Evolutionary conservation across 192 early-diverging fungal species (phyloP).

Genomic region (Borealophlyctis nickersoniae): DNA sequence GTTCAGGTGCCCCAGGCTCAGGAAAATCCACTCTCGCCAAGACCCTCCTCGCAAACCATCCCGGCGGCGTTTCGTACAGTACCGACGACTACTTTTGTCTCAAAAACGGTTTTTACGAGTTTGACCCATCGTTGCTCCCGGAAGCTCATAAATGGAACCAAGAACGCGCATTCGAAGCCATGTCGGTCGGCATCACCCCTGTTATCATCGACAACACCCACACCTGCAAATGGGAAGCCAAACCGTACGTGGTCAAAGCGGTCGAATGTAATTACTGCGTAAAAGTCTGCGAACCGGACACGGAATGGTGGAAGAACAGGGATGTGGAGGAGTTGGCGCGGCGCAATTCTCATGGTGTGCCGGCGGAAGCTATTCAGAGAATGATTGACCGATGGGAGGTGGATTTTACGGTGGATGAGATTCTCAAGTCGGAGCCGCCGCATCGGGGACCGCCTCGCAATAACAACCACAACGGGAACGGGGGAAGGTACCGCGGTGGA

Average conservation of each 20-base stretch:
- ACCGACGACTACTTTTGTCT: constrained; percentile 43
- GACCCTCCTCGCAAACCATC: not conserved
- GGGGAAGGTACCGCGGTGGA: too few species aligned
- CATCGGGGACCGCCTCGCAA: too few species aligned
- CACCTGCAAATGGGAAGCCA: constrained; percentile 41
- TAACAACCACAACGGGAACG: too few species aligned
- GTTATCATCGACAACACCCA: constrained; percentile 56
- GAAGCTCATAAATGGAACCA: constrained; percentile 46
- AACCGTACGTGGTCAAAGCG: constrained; percentile 41
- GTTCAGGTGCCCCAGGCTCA: too few species aligned
- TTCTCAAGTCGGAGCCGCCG: constrained; percentile 20
- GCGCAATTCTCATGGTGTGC: constrained; percentile 41
- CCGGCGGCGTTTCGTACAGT: constrained; percentile 31
- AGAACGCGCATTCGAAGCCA: constrained; percentile 21
- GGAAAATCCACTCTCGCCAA: constrained; percentile 44
- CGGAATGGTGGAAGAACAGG: constrained; percentile 38
- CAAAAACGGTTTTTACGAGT: constrained; percentile 28
- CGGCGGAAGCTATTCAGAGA: constrained; percentile 28
- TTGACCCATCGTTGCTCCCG: constrained; percentile 30
- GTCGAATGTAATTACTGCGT: constrained; percentile 30
- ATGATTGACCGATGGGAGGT: constrained; percentile 47
- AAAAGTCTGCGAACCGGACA: constrained; percentile 37
- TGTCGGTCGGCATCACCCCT: constrained; percentile 19
- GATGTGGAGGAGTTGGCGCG: constrained; percentile 32
- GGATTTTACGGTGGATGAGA: constrained; percentile 34